Conservation (phyloP, 257 asterid species). For the Capsicum rhomboideum region DNA sequence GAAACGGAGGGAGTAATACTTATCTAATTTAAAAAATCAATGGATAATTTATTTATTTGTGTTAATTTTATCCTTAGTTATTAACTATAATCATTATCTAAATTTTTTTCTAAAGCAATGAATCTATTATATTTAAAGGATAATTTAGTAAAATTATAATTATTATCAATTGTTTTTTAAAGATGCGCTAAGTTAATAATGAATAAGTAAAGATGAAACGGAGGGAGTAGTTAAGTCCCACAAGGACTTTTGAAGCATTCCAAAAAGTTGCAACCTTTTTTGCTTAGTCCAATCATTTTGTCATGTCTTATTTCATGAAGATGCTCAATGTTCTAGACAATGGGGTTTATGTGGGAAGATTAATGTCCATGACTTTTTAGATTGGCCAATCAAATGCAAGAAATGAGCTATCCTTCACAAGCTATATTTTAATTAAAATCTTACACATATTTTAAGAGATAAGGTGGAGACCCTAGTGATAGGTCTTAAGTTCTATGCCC, state of each 20-base stretch:
- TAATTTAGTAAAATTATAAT: no score
- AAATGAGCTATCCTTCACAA: background rate
- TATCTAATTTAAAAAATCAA: no score
- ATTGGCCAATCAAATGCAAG: background rate
- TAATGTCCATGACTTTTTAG: background rate
- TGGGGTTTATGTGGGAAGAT: background rate
- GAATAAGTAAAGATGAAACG: no score
- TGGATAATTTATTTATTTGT: no score
- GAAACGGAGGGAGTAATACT: no score
- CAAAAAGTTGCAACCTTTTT: background rate
- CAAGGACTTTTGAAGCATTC: background rate
- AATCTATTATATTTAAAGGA: no score
- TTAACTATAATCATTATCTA: no score
- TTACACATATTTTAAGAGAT: background rate
- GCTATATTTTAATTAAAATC: background rate
- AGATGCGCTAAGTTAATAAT: no score
- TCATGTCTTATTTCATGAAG: background rate
- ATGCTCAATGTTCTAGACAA: background rate
- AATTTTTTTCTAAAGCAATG: no score
- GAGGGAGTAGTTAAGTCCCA: no score
- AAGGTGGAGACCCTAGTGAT: background rate
- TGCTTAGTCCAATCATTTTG: constrained; percentile 3
- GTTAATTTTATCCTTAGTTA: no score
- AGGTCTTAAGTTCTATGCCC: background rate
- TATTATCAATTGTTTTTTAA: no score